Base-by-base conservation (phyloP, 371 early-diverging fungal genomes). In the Apophysomyces ossiformis region DNA sequence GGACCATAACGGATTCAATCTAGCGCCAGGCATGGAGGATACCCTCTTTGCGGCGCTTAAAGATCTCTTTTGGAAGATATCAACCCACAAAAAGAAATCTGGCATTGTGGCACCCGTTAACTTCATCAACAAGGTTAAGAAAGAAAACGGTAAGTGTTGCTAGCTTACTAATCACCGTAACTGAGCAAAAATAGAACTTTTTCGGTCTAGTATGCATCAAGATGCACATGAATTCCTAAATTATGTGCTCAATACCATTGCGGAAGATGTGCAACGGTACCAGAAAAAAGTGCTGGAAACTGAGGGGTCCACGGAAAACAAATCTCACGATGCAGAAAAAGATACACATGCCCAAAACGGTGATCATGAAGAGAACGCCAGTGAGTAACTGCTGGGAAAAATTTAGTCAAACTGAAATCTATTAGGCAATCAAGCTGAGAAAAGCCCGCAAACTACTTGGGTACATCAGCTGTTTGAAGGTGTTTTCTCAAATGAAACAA, bases 211-310 rank as follows among this genome's bases (percentile, higher is more conserved):
- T 37, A 90, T 91, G 88, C 98, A 98, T 74, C 99, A 98, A 73
- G 99, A 98, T 78, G 98, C 97, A 0, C 99, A 98, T 78, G 99
- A 98, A 78, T 95, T 97, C 76, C 79, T 98, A 57, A 98, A 97
- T 80, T 98, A 91, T 76, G 69, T 93, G 11, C 81, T 98, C 12
- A 97, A 98, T 75, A 90, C 91, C 12, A 92, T 98, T 60, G 92
- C 92, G 4, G 99, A 98, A 65, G 92, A 92, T 70, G 91, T 93
- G 7, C 81, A 86, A 46, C 79, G 81, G 46, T 82, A 91, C 74
- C 82, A 85, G 71, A 82, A 77, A 69, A 69, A 69, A 76, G 32
- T 39, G 67, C 36, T 56, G 4, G 45, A 71, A 63, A 60, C 65
- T 35, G 63, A 60, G 9, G 63, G 56, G 13, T 54, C 59, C 57